These are phyloP conservation scores for Gleditsia sinensis DNA, from an alignment of 306 rosid genomes.

Conservation along the genomic window DNA sequence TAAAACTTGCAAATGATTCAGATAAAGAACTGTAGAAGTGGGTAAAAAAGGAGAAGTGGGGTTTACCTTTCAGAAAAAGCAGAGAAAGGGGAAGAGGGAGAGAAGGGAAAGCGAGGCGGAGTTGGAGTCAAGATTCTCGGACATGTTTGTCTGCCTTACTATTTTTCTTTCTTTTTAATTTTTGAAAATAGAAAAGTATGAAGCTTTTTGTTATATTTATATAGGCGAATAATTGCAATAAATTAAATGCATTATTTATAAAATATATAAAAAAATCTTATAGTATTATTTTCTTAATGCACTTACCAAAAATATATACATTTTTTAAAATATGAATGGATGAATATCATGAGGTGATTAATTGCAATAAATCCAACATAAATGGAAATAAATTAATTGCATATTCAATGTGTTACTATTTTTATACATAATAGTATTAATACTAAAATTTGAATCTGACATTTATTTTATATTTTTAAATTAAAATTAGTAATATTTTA, in stretches of 20 bases:
- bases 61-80: conserved; percentile 46
- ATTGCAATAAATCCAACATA: not conserved
- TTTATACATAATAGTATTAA: not conserved
- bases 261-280: not conserved
- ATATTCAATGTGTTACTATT: not conserved
- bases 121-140: conserved; percentile 35
- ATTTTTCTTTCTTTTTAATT: conserved; percentile 3
- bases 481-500: not conserved
- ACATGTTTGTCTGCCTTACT: conserved; percentile 31
- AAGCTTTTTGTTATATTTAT: conserved; percentile 15
- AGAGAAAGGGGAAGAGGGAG: conserved; percentile 27
- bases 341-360: too few relatives aligned
- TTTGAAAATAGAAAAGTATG: not conserved
- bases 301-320: not conserved
- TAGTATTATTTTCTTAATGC: not conserved
- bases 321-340: not conserved
- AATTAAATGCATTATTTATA: not conserved
- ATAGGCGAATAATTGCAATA: conserved; percentile 21
- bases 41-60: not conserved
- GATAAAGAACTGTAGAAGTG: not conserved
- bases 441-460: not conserved
- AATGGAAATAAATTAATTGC: not conserved
- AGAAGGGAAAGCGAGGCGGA: conserved; percentile 14
- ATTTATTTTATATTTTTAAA: not conserved
- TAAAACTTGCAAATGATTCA: not conserved